Percentiles rank a stretch among this genome's conserved stretches.
Conservation (phyloP, 305 asterid species). For the Fraxinus greggii region DNA sequence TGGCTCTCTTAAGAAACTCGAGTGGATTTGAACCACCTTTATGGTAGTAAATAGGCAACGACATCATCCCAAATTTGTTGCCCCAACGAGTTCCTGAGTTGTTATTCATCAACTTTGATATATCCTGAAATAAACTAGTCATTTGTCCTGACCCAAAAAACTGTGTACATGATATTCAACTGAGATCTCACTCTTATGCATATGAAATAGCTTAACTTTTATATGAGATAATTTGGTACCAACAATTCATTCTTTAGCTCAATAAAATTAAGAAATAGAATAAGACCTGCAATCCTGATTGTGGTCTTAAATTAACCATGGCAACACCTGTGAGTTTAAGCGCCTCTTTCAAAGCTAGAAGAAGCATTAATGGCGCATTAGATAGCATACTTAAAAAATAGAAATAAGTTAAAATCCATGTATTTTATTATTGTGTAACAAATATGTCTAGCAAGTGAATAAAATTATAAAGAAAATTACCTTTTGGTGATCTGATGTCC, state of each 20-base stretch:
- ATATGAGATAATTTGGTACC: not conserved
- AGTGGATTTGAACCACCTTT: slow-evolving; percentile 46
- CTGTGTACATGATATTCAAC: not conserved
- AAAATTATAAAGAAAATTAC: slow-evolving; percentile 22
- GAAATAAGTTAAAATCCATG: not conserved
- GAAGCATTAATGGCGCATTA: not conserved
- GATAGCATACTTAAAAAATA: not conserved
- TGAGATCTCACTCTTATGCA: not conserved
- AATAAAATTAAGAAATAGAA: not conserved
- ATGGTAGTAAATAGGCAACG: slow-evolving; percentile 58
- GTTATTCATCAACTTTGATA: slow-evolving; percentile 38
- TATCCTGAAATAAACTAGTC: slow-evolving; percentile 37
- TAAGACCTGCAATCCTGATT: slow-evolving; percentile 58
- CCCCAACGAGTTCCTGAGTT: slow-evolving; percentile 48
- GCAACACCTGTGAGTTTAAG: slow-evolving; percentile 64
- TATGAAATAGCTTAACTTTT: not conserved
- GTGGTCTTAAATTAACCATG: slow-evolving; percentile 75
- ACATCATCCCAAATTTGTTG: slow-evolving; percentile 67
- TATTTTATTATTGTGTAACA: not conserved
- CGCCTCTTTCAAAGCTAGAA: slow-evolving; percentile 52
- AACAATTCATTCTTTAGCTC: not conserved
- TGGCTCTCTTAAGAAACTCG: slow-evolving; percentile 54
- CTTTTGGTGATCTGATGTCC: slow-evolving; percentile 36
- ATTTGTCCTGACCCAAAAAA: not conserved
- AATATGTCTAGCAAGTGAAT: not conserved